Base-by-base conservation (phyloP, 352 stramenopile species). In the Phytophthora kernoviae region DNA sequence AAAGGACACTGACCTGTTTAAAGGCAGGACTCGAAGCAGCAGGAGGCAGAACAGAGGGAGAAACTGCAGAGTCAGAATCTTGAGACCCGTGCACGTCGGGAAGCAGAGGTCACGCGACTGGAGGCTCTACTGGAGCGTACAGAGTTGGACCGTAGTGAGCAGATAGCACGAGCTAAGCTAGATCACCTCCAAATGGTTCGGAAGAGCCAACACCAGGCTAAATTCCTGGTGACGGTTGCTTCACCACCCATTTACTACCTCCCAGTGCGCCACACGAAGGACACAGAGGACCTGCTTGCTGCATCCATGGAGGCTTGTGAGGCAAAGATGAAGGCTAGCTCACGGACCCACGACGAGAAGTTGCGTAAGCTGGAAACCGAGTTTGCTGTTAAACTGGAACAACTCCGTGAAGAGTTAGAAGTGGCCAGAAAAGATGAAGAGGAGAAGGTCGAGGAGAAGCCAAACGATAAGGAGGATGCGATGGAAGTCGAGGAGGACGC, bases 221-320 rank as follows among this genome's bases (percentile, higher is more conserved):
- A 74, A n/a, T 93, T 90, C 58, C 27, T 94, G 40, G 65, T 84
- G 40, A 94, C 82, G 5, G 79, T 89, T 17, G 53, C 85, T 26
- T 87, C 79, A 9, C 84, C 84, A 0, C 79, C 82, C 10, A 78
- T 94, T 27, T 88, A 82, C 47, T 94, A 92, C 49, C 67, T 90
- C 15, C 85, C 85, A 17, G 65, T 72, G 32, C 87, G 79, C 30
- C 81, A 90, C 62, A 94, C 82, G 15, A 89, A 92, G 41, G 84
- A 94, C 47, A 91, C 79, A 1, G 73, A 90, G 17, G 84, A 90
- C 41, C 57, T 94, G 2, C 65, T 94, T 14, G 79, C 75, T 30
- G 82, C 82, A 6, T 90, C 80, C 0, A 73, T 81, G 48, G 84
- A 94, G 52, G 84, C 82, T 14, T 57, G 82, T 22, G 73, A 91